Conservation (phyloP, 768 basidiomycete genomes). For the Mrakia frigida region DNA sequence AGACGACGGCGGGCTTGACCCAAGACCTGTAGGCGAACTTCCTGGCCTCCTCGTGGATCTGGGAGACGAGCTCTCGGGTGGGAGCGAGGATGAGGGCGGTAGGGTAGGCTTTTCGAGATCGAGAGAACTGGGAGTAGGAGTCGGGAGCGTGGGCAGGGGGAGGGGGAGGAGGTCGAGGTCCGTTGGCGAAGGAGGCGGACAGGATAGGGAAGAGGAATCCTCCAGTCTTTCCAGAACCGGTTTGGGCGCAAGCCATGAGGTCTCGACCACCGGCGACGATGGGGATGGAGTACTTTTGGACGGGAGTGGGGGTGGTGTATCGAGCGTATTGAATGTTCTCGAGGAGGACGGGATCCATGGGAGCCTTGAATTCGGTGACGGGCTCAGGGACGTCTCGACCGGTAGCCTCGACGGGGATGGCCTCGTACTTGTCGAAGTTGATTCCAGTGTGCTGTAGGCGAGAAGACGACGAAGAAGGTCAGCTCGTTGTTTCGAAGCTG, state of each 20-base stretch:
- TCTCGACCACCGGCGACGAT: conserved; percentile 75
- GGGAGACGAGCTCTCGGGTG: conserved; percentile 96
- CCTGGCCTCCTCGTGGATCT: conserved; percentile 98
- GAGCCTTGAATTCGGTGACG: conserved; percentile 74
- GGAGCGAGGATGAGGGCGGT: conserved; percentile 97
- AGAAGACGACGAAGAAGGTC: conserved; percentile 38
- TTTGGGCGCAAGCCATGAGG: conserved; percentile 58
- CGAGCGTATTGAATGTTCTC: conserved; percentile 91
- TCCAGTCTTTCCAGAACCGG: conserved; percentile 98
- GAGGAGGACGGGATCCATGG: conserved; percentile 84
- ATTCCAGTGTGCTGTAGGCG: conserved; percentile 75
- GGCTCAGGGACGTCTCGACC: conserved; percentile 97
- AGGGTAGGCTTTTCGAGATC: conserved; percentile 84
- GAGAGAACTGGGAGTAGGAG: conserved; percentile 51
- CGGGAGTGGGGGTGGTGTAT: conserved; percentile 93
- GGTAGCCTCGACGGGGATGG: conserved; percentile 98
- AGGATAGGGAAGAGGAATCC: conserved; percentile 99
- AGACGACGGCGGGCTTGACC: conserved; percentile 98
- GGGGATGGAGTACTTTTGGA: conserved; percentile 99
- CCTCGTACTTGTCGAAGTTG: conserved; percentile 99
- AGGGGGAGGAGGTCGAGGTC: conserved; percentile 68
- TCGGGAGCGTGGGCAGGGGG: conserved; percentile 39
- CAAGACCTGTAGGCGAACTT: conserved; percentile 99
- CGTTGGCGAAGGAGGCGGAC: conserved; percentile 78
- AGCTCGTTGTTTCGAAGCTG: background rate